phyloP scores from a whole-genome alignment of 805 yeast genomes.

The Starmerella floris region DNA sequence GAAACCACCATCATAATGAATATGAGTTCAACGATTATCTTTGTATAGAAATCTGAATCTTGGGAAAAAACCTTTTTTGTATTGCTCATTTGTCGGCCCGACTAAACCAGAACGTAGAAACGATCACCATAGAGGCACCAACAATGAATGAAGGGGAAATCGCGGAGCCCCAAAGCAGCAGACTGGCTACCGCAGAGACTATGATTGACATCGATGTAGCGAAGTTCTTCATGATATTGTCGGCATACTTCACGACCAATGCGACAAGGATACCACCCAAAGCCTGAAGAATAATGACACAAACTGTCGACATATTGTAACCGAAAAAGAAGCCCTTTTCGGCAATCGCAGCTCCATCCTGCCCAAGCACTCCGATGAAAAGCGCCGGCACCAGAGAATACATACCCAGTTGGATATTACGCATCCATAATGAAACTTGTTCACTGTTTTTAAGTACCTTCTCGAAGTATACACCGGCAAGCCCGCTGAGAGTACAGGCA shows the following conservation, averaged over 20 bases:
- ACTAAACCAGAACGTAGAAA: constrained; percentile 30
- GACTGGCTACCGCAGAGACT: constrained; percentile 30
- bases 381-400: constrained; percentile 32
- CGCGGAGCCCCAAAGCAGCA: constrained; percentile 27
- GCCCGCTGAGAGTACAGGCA: constrained; percentile 31
- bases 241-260: constrained; percentile 33
- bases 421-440: constrained; percentile 30
- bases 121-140: constrained; percentile 29
- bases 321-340: constrained; percentile 31
- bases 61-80: too few species aligned
- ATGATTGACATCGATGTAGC: constrained; percentile 32
- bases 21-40: too few species aligned
- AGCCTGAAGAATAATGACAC: constrained; percentile 31
- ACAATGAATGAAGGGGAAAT: constrained; percentile 27
- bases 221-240: constrained; percentile 33
- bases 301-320: constrained; percentile 29
- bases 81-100: constrained; percentile 12
- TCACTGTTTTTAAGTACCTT: constrained; percentile 31
- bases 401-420: constrained; percentile 31
- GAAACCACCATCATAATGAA: too few species aligned
- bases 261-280: constrained; percentile 33
- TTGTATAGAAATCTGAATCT: too few species aligned
- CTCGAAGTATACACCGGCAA: constrained; percentile 35
- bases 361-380: constrained; percentile 27
- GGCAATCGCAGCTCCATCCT: constrained; percentile 27